A percentile compares a stretch with the other conserved stretches of the same genome.
phyloP scores from a whole-genome alignment of 169 alveolate genomes.

The Plasmodium knowlesi region DNA sequence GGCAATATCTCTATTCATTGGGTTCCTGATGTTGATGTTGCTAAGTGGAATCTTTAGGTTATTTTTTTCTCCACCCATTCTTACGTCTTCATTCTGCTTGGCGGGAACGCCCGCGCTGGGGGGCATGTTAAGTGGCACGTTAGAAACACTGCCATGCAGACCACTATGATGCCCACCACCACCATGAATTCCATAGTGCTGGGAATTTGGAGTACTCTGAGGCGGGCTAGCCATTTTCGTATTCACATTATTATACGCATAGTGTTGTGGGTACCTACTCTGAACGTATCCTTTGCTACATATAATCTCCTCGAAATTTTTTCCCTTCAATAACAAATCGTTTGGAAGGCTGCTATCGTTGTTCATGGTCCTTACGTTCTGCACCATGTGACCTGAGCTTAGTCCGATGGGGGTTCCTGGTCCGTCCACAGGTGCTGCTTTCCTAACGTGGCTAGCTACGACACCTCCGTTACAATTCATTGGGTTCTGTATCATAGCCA shows the following conservation, averaged over 20 bases:
- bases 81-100: not conserved
- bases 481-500: not conserved
- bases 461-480: not conserved
- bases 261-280: not conserved
- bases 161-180: not conserved
- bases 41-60: not conserved
- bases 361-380: not conserved
- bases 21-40: not conserved
- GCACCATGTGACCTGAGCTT: not conserved
- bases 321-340: not conserved
- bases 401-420: not conserved
- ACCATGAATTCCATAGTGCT: not conserved
- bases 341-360: not conserved
- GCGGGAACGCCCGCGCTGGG: not conserved
- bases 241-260: not conserved
- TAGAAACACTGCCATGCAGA: not conserved
- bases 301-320: not conserved
- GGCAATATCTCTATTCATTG: not conserved
- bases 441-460: not conserved
- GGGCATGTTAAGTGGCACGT: not conserved
- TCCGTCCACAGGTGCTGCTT: not conserved
- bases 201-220: not conserved
- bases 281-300: not conserved
- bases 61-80: not conserved
- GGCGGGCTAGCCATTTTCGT: not conserved